These are phyloP conservation scores for Cercospora brassicicola DNA, from an alignment of 2,329 filamentous ascomycete genomes.

Conservation along the genomic window DNA sequence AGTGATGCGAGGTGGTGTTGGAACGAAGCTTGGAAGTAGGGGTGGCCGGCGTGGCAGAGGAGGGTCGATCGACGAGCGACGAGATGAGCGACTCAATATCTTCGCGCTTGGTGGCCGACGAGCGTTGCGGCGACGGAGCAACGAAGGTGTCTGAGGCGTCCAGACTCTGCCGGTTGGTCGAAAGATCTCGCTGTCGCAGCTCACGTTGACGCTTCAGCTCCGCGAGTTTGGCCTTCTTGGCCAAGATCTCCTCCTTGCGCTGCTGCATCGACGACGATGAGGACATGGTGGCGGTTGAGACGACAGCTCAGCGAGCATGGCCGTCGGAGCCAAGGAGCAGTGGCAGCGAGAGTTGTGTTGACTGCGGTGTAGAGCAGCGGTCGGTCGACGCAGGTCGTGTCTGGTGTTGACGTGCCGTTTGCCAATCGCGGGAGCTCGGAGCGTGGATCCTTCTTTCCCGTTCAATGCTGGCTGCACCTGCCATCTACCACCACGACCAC, in stretches of 20 bases:
- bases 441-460: background rate
- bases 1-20: slow-evolving; percentile 30
- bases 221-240: slow-evolving; percentile 94
- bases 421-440: slow-evolving; percentile 3
- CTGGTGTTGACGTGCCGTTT: slow-evolving; percentile 1
- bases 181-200: slow-evolving; percentile 74
- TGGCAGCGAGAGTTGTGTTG: background rate
- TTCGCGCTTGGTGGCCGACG: slow-evolving; percentile 62
- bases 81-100: slow-evolving; percentile 83
- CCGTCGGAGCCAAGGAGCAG: background rate
- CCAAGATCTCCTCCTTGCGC: slow-evolving; percentile 91
- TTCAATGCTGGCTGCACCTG: slow-evolving; percentile 1
- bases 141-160: slow-evolving; percentile 69
- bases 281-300: slow-evolving; percentile 1
- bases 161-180: slow-evolving; percentile 66
- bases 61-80: slow-evolving; percentile 69
- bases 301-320: slow-evolving; percentile 5
- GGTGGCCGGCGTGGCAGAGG: slow-evolving; percentile 31
- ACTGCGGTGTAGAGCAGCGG: background rate
- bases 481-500: slow-evolving; percentile 7
- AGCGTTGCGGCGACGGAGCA: slow-evolving; percentile 68
- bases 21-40: slow-evolving; percentile 33
- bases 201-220: slow-evolving; percentile 93
- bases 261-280: slow-evolving; percentile 52
- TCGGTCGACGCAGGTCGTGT: background rate